A percentile compares a stretch with the other conserved stretches of the same genome.
These are phyloP conservation scores for Aspergillus sp. DNA, from an alignment of 2,329 filamentous ascomycete species.

Conservation along the genomic window DNA sequence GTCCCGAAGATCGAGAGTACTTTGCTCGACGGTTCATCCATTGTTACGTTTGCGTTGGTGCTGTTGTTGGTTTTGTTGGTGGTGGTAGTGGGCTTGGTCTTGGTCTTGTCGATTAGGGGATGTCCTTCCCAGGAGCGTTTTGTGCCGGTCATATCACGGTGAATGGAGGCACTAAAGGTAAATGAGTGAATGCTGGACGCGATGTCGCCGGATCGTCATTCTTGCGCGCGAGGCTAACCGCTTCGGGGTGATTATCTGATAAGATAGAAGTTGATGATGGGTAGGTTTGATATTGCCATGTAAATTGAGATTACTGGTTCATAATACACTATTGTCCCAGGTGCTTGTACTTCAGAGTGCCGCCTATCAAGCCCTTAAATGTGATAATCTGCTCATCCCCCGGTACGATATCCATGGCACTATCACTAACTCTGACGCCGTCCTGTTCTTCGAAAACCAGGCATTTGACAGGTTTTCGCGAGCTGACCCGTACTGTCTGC, in stretches of 20 bases:
- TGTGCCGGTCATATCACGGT: slow-evolving; percentile 23
- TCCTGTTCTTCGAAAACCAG: slow-evolving; percentile 55
- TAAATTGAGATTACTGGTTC: no score
- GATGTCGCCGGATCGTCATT: background rate
- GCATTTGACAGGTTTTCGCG: slow-evolving; percentile 51
- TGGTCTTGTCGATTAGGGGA: slow-evolving; percentile 11
- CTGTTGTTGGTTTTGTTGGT: slow-evolving; percentile 4
- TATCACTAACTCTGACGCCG: slow-evolving; percentile 49
- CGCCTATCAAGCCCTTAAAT: slow-evolving; percentile 17
- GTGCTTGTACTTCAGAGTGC: slow-evolving; percentile 20
- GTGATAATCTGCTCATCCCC: slow-evolving; percentile 47
- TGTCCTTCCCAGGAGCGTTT: slow-evolving; percentile 36
- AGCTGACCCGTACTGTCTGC: slow-evolving; percentile 37
- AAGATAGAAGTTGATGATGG: background rate
- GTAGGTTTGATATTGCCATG: background rate
- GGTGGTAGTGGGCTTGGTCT: background rate
- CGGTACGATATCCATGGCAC: slow-evolving; percentile 53
- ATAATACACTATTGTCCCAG: slow-evolving; percentile 15
- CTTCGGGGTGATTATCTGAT: slow-evolving; percentile 6
- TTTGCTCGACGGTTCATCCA: slow-evolving; percentile 29
- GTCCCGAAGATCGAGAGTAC: slow-evolving; percentile 68
- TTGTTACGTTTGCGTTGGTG: slow-evolving; percentile 10
- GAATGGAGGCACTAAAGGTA: background rate
- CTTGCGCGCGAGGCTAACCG: background rate
- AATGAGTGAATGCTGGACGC: background rate